Evolutionary conservation across 305 asterid species (phyloP), one percentile per base, ranked within the genome.

Genomic region (Ilex paraguariensis): DNA sequence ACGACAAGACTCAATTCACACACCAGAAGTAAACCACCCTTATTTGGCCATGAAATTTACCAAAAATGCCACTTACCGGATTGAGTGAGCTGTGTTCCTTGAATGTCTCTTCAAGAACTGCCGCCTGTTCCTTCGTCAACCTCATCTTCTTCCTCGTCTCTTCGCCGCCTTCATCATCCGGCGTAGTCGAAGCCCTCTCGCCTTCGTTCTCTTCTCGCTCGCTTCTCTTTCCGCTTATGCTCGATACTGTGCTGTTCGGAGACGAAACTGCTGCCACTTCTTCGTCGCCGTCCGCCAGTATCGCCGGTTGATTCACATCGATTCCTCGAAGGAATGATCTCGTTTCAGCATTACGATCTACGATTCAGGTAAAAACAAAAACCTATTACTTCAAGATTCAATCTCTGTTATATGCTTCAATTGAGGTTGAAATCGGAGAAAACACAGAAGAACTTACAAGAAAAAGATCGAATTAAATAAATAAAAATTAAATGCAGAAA

Each of bases 41-140:
- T 56, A 13, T 30, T 36, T 17, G 33, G 36, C 15, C 2, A 11
- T 17, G n/a, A 46, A 0, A 31, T 13, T 73, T 51, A 55, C 76
- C 15, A 44, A 56, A 70, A 65, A 3, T 36, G 75, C 73, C 77
- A 82, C 88, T 78, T 56, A 82, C 94, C 72, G 99, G 96, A 64
- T 83, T 90, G 36, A 90, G 94, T 14, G 96, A 87, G 65, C 82
- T 82, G 66, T 92, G 94, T 66, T 82, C 95, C 79, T 86, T 90
- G 79, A 93, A 93, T 0, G 97, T 84, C 65, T 93, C 97, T 36
- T 90, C 99, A 3, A 93, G 95, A 60, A 93, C 72, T 10, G 82
- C 90, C 40, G 97, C 97, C 79, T 93, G 99, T n/a, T 94, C 99
- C 72, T 90, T 94, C 5, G 96, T 84, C 50, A 90, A 78, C 61